These are phyloP conservation scores for Lepiota venenata DNA, from an alignment of 768 basidiomycete species.

Conservation along the genomic window DNA sequence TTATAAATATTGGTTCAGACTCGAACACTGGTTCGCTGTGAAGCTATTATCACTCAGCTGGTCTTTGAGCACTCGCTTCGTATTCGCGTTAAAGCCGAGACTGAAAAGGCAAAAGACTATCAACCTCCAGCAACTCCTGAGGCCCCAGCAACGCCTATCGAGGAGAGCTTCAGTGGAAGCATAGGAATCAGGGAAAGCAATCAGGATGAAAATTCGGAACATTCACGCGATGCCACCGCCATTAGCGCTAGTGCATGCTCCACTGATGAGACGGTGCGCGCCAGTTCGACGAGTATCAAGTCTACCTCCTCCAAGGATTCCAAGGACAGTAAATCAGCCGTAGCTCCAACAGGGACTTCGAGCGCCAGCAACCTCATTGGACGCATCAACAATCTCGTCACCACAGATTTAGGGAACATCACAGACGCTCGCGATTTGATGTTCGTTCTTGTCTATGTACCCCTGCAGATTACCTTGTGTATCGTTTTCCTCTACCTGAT, in stretches of 20 bases:
- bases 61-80: conserved; percentile 47
- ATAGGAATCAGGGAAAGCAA: background rate
- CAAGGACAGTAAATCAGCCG: background rate
- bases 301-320: conserved; percentile 4
- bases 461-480: conserved; percentile 37
- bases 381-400: conserved; percentile 75
- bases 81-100: conserved; percentile 54
- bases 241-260: background rate
- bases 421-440: conserved; percentile 35
- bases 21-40: conserved; percentile 42
- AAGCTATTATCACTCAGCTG: conserved; percentile 42
- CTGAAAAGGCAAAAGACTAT: conserved; percentile 9
- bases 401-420: conserved; percentile 54
- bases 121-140: conserved; percentile 12
- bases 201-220: background rate
- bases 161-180: background rate
- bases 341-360: conserved; percentile 6
- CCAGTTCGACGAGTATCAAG: conserved; percentile 7
- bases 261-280: conserved; percentile 1
- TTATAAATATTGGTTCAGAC: conserved; percentile 36
- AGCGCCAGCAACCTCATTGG: conserved; percentile 52
- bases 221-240: conserved; percentile 6
- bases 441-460: conserved; percentile 33
- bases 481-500: conserved; percentile 43
- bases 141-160: conserved; percentile 14